A percentile compares a stretch with the other conserved stretches of the same genome.
phyloP scores from a whole-genome alignment of 2,329 filamentous ascomycete genomes.

The Alternaria sp. region DNA sequence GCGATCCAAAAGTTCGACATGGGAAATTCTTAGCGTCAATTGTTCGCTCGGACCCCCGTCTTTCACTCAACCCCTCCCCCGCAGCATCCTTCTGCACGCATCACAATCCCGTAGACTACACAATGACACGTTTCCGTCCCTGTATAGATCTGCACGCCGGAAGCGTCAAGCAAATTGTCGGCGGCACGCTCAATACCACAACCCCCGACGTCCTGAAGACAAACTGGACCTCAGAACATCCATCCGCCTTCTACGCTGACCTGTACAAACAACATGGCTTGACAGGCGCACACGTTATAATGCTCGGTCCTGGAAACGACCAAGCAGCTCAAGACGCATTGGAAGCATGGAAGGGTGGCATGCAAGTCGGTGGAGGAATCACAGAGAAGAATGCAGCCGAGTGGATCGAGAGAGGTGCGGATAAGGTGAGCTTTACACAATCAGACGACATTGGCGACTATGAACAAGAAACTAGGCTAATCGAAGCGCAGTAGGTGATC shows the following conservation, averaged over 20 bases:
- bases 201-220: conserved; percentile 69
- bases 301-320: conserved; percentile 90
- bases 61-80: conserved; percentile 25
- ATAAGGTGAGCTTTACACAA: conserved; percentile 71
- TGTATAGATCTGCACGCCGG: conserved; percentile 99
- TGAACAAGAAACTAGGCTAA: not conserved
- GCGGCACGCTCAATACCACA: conserved; percentile 74
- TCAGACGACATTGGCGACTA: not conserved
- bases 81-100: conserved; percentile 12
- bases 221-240: conserved; percentile 88
- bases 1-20: conserved; percentile 13
- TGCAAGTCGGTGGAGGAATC: conserved; percentile 96
- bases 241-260: conserved; percentile 79
- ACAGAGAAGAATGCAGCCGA: conserved; percentile 80
- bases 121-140: conserved; percentile 92
- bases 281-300: conserved; percentile 89
- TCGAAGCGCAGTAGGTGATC: conserved; percentile 75
- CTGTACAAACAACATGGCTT: conserved; percentile 81
- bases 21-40: conserved; percentile 24
- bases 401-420: conserved; percentile 89
- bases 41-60: conserved; percentile 33
- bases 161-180: conserved; percentile 97
- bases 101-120: not conserved
- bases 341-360: conserved; percentile 75
- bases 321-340: conserved; percentile 81